These are phyloP conservation scores for Fonsecaea erecta DNA, from an alignment of 2,329 filamentous ascomycete genomes.

Conservation along the genomic window DNA sequence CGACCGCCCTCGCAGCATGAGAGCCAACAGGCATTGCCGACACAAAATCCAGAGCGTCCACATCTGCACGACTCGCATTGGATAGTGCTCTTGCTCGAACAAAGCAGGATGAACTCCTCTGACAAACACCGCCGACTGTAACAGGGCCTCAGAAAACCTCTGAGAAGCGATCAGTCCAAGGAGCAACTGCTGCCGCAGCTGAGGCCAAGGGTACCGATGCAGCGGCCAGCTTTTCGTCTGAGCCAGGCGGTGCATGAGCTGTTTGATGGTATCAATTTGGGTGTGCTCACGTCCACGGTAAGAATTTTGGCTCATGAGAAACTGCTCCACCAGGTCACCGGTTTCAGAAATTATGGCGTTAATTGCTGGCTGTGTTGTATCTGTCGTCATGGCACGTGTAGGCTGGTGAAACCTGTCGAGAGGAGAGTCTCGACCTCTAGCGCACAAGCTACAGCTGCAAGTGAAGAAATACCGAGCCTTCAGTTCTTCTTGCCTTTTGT, in stretches of 20 bases:
- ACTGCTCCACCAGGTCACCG: conserved; percentile 31
- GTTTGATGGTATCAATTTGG: conserved; percentile 44
- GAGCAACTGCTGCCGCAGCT: conserved; percentile 59
- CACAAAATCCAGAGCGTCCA: conserved; percentile 24
- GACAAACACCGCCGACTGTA: conserved; percentile 58
- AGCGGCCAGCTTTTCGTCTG: conserved; percentile 52
- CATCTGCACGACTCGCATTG: conserved; percentile 55
- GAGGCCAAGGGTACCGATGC: conserved; percentile 60
- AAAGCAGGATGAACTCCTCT: conserved; percentile 57
- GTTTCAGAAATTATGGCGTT: not conserved
- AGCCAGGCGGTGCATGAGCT: conserved; percentile 49
- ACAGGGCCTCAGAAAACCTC: conserved; percentile 54
- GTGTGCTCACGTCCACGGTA: conserved; percentile 36
- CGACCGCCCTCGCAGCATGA: not conserved
- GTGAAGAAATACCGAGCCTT: conserved; percentile 62
- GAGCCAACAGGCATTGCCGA: conserved; percentile 16
- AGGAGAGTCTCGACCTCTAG: conserved; percentile 3
- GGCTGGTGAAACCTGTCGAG: conserved; percentile 4
- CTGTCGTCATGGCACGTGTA: not conserved
- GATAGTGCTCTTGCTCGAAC: conserved; percentile 56
- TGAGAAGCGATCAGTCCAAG: conserved; percentile 51
- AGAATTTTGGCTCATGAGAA: conserved; percentile 38
- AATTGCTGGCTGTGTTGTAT: not conserved
- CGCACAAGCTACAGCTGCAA: conserved; percentile 54
- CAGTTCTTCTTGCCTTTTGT: conserved; percentile 59